Percentiles rank a stretch among this genome's conserved stretches.
phyloP scores from a whole-genome alignment of 2,329 filamentous ascomycete species.

The Delphinella strobiligena region DNA sequence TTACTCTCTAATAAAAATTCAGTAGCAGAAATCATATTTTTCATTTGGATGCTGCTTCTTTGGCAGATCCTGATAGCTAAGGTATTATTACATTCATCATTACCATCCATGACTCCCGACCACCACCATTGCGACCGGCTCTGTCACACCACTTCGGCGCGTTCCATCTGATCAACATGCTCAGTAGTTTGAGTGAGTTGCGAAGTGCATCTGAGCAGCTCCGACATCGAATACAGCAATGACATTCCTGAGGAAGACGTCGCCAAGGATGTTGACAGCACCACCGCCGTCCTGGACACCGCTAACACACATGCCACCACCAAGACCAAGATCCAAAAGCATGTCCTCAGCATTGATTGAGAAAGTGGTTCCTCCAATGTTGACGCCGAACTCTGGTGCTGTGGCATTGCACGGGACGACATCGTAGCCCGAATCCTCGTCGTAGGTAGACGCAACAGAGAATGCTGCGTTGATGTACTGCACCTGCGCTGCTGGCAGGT shows the following conservation, averaged over 20 bases:
- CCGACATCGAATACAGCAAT: slow-evolving; percentile 40
- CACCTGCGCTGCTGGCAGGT: slow-evolving; percentile 27
- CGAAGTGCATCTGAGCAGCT: slow-evolving; percentile 25
- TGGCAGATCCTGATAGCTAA: too few species aligned
- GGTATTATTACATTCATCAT: too few species aligned
- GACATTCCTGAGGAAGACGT: slow-evolving; percentile 38
- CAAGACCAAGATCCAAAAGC: slow-evolving; percentile 13
- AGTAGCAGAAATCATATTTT: too few species aligned
- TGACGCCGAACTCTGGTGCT: slow-evolving; percentile 29
- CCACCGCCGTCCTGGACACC: slow-evolving; percentile 21
- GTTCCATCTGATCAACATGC: too few species aligned
- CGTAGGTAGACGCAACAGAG: slow-evolving; percentile 27
- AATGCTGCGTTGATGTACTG: slow-evolving; percentile 29
- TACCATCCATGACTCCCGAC: too few species aligned
- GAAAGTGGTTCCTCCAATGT: slow-evolving; percentile 25
- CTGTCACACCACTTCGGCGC: too few species aligned
- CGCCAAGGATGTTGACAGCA: slow-evolving; percentile 31
- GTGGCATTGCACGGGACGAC: slow-evolving; percentile 31
- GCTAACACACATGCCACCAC: slow-evolving; percentile 17
- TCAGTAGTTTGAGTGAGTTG: background rate
- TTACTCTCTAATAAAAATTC: too few species aligned
- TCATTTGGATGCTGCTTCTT: too few species aligned
- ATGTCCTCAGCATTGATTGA: slow-evolving; percentile 19
- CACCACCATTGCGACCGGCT: too few species aligned
- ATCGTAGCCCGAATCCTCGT: slow-evolving; percentile 20